Evolutionary conservation across 495 filamentous ascomycete species (phyloP).

Genomic region (Podospora bellae-mahoneyi): DNA sequence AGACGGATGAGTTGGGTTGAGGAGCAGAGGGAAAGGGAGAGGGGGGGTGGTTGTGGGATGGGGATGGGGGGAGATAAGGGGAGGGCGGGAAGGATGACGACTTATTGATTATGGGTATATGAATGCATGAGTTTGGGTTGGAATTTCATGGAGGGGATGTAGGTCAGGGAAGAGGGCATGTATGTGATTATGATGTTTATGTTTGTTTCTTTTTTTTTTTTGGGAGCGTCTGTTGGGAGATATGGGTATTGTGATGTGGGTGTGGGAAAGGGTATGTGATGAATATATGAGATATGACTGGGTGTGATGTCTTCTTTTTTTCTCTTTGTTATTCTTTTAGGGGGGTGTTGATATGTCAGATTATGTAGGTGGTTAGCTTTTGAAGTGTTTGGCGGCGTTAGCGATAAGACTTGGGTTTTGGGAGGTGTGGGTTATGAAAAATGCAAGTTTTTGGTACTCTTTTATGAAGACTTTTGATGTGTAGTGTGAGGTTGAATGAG

Average conservation of each 20-base stretch:
- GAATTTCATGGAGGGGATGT: not conserved
- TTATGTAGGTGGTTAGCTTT: too few species aligned
- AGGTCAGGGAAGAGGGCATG: not conserved
- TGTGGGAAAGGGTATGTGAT: not conserved
- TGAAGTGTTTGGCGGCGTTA: too few species aligned
- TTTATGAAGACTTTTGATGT: too few species aligned
- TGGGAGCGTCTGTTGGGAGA: too few species aligned
- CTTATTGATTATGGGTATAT: not conserved
- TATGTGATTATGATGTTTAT: not conserved
- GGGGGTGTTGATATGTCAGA: too few species aligned
- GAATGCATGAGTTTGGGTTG: not conserved
- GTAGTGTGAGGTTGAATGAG: too few species aligned
- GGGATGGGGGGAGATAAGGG: too few species aligned
- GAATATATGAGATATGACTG: not conserved
- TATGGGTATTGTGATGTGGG: too few species aligned
- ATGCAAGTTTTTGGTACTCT: too few species aligned
- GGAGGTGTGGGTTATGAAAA: too few species aligned
- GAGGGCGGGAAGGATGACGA: not conserved
- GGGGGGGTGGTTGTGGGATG: not conserved
- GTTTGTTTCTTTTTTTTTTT: not conserved
- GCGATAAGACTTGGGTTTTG: too few species aligned
- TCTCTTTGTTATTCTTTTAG: too few species aligned
- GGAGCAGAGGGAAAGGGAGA: not conserved
- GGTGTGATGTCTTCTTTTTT: not conserved
- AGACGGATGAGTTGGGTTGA: conserved; percentile 31